These are phyloP conservation scores for Orbilia javanica DNA, from an alignment of 2,329 filamentous ascomycete species.

Conservation along the genomic window DNA sequence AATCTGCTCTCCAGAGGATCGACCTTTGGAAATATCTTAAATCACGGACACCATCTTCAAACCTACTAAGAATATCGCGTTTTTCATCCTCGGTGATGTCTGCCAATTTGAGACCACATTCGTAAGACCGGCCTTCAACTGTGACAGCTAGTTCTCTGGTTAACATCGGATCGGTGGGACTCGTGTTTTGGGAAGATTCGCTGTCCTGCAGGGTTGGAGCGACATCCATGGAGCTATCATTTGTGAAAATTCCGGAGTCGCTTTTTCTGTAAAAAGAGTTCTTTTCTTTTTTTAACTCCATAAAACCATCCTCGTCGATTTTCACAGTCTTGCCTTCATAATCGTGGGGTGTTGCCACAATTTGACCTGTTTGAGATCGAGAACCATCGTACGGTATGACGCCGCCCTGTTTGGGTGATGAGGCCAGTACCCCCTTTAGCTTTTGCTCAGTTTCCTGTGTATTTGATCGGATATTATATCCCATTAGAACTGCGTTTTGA, in stretches of 20 bases:
- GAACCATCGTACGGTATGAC: neutral
- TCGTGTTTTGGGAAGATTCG: too few relatives aligned
- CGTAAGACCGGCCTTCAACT: slow-evolving; percentile 1
- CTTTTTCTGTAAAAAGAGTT: too few relatives aligned
- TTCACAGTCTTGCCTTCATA: neutral
- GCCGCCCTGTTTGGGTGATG: neutral
- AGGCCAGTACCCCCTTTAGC: neutral
- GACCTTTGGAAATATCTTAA: slow-evolving; percentile 32
- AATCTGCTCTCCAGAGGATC: slow-evolving; percentile 45
- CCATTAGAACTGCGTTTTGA: slow-evolving; percentile 20
- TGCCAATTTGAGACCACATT: neutral
- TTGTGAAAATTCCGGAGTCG: too few relatives aligned
- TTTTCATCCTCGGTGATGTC: neutral
- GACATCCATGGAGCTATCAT: too few relatives aligned
- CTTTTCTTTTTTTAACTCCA: neutral
- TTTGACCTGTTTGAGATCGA: neutral
- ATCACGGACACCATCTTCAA: neutral
- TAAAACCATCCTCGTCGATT: neutral
- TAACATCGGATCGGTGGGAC: neutral
- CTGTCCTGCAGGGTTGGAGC: too few relatives aligned
- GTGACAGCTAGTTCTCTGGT: neutral
- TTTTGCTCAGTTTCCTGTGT: neutral
- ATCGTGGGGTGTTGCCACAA: neutral
- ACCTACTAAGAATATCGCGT: neutral
- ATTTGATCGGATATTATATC: neutral